These are phyloP conservation scores for Hemileccinum impolitum DNA, from an alignment of 768 basidiomycete genomes.

Conservation along the genomic window DNA sequence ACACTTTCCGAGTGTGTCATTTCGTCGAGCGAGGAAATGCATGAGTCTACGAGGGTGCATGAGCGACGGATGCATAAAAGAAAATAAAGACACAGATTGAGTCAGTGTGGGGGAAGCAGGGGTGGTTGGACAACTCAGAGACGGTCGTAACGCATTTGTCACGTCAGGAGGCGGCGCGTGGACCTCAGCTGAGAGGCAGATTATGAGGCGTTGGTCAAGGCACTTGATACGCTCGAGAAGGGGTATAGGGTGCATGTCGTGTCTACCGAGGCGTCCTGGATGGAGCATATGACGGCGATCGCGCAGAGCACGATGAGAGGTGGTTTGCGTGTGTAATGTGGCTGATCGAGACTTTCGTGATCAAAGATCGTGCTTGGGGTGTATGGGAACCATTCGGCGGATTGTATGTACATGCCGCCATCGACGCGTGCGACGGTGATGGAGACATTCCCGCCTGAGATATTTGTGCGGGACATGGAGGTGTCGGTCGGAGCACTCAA, in stretches of 20 bases:
- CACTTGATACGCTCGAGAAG: conserved; percentile 48
- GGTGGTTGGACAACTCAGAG: conserved; percentile 15
- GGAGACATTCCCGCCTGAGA: conserved; percentile 72
- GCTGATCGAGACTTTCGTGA: not conserved
- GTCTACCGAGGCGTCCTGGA: conserved; percentile 52
- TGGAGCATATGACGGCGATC: conserved; percentile 59
- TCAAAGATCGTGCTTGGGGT: conserved; percentile 58
- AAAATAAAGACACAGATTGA: no score
- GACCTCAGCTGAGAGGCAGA: conserved; percentile 53
- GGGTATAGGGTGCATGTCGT: conserved; percentile 58
- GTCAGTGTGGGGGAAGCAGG: no score
- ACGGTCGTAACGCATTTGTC: conserved; percentile 67
- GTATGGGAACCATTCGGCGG: conserved; percentile 58
- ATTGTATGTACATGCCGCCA: conserved; percentile 67
- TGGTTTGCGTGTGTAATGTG: conserved; percentile 1
- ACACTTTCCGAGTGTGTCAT: no score
- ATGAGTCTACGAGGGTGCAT: no score
- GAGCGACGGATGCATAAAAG: no score
- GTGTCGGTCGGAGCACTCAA: conserved; percentile 51
- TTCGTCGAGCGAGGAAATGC: no score
- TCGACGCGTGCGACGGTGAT: conserved; percentile 60
- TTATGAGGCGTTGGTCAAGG: conserved; percentile 59
- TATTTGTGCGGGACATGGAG: conserved; percentile 62
- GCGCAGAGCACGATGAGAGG: conserved; percentile 68
- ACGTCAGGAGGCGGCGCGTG: conserved; percentile 49